Evolutionary conservation across 441 rosid species (phyloP).

Genomic region (Hypseocharis bilobata): DNA sequence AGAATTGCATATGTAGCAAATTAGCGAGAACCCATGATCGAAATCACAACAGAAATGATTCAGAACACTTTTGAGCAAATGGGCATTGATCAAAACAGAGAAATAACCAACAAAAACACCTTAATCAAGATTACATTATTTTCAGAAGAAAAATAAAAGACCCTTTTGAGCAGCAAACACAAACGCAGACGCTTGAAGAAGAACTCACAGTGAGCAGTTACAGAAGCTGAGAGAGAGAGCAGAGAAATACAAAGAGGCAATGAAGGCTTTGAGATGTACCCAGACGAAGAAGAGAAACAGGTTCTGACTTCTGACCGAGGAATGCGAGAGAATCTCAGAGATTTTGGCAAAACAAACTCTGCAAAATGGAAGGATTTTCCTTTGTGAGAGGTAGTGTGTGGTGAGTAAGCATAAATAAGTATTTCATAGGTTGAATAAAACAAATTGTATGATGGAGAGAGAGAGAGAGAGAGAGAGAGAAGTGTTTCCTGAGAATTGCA

Average conservation of each 20-base stretch:
- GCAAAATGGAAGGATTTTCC: constrained; percentile 30
- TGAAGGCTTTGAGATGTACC: constrained; percentile 14
- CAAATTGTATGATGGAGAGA: constrained; percentile 10
- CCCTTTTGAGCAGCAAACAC: constrained; percentile 12
- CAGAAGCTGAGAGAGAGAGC: constrained; percentile 22
- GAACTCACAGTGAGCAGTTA: constrained; percentile 16
- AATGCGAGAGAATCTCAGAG: constrained; percentile 9
- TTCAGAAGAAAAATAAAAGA: constrained; percentile 2
- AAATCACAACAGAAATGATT: constrained; percentile 19
- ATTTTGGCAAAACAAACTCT: constrained; percentile 18
- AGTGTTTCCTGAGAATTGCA: no score
- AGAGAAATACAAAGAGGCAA: constrained; percentile 10
- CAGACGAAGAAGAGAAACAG: constrained; percentile 20
- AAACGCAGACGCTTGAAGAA: constrained; percentile 3
- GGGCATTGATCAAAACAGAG: constrained; percentile 29
- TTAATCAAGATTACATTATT: constrained; percentile 37
- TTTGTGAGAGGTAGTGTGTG: constrained; percentile 40
- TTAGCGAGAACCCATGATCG: constrained; percentile 41
- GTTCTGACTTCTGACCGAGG: constrained; percentile 1
- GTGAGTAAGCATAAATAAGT: constrained; percentile 39
- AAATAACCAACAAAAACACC: constrained; percentile 12
- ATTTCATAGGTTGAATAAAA: constrained; percentile 13
- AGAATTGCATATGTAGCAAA: constrained; percentile 7
- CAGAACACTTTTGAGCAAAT: constrained; percentile 19
- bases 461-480: constrained; percentile 11